Conservation (phyloP, 305 asterid genomes). For the Nicotiana rustica region DNA sequence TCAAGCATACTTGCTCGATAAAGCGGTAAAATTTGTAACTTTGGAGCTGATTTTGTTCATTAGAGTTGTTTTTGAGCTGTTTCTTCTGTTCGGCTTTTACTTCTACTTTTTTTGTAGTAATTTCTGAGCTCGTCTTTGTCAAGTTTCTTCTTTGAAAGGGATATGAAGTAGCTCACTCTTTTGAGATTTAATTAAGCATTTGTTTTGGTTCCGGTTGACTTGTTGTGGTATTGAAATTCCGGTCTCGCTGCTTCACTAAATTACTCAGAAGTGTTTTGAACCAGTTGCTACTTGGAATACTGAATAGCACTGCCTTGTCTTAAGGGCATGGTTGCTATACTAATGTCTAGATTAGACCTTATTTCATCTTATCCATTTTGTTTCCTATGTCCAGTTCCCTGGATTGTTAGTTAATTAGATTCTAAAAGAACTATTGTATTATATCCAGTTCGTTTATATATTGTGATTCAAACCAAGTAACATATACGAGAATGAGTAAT, state of each 20-base stretch:
- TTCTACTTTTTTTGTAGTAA: slow-evolving; percentile 3
- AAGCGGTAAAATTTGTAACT: neutral
- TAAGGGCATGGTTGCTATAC: neutral
- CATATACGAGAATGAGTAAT: neutral
- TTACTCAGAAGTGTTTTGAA: neutral
- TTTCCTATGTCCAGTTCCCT: too few relatives aligned
- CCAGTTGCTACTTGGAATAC: neutral
- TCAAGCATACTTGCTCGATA: neutral
- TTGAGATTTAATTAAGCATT: neutral
- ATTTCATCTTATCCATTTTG: too few relatives aligned
- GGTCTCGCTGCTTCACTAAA: neutral
- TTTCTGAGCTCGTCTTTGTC: neutral
- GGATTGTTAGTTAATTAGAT: neutral
- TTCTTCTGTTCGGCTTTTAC: neutral
- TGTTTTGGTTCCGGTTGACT: neutral
- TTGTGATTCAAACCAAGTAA: slow-evolving; percentile 9
- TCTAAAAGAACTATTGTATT: neutral
- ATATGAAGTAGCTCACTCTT: neutral
- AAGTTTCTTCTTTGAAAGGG: neutral
- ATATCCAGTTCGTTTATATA: neutral
- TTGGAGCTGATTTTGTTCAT: neutral
- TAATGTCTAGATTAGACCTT: neutral
- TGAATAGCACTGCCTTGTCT: slow-evolving; percentile 1
- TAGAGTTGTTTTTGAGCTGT: slow-evolving; percentile 6
- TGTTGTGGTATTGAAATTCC: neutral